phyloP scores from a whole-genome alignment of 2,329 filamentous ascomycete species.

The Aspergillus sp. region DNA sequence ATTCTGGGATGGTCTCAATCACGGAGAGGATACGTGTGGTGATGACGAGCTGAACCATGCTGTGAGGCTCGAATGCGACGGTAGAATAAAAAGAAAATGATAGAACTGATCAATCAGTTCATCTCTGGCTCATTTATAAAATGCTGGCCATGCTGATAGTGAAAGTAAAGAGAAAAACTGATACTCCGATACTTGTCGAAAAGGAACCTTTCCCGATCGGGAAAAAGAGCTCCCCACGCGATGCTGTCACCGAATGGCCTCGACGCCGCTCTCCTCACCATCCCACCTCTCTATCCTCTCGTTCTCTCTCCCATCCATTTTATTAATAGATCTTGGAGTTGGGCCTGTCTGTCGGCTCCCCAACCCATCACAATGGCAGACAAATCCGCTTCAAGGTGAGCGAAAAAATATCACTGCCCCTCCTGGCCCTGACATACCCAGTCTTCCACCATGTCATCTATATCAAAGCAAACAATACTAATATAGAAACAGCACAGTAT shows the following conservation, averaged over 20 bases:
- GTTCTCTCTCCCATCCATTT: slow-evolving; percentile 1
- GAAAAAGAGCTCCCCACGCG: slow-evolving; percentile 20
- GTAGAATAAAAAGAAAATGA: slow-evolving; percentile 7
- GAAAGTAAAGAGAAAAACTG: too few relatives aligned
- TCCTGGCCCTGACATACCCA: neutral
- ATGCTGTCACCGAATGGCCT: slow-evolving; percentile 5
- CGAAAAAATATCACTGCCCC: slow-evolving; percentile 3
- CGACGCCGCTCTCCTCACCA: slow-evolving; percentile 3
- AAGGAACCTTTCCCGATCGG: slow-evolving; percentile 18
- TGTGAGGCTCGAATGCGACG: too few relatives aligned
- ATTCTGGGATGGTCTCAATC: slow-evolving; percentile 28
- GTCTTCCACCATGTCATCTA: neutral
- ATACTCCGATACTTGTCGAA: neutral
- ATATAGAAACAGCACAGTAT: slow-evolving; percentile 17
- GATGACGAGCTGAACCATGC: slow-evolving; percentile 38
- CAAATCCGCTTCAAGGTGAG: slow-evolving; percentile 23
- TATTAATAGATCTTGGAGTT: neutral
- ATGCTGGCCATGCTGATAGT: too few relatives aligned
- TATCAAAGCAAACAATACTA: slow-evolving; percentile 1
- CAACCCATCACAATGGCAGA: slow-evolving; percentile 23
- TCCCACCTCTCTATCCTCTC: slow-evolving; percentile 2
- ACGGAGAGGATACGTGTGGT: slow-evolving; percentile 35
- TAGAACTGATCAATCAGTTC: neutral
- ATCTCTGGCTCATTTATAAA: too few relatives aligned
- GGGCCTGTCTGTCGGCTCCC: slow-evolving; percentile 9